These are phyloP conservation scores for Candida ulmi DNA, from an alignment of 805 yeast species.

Conservation along the genomic window DNA sequence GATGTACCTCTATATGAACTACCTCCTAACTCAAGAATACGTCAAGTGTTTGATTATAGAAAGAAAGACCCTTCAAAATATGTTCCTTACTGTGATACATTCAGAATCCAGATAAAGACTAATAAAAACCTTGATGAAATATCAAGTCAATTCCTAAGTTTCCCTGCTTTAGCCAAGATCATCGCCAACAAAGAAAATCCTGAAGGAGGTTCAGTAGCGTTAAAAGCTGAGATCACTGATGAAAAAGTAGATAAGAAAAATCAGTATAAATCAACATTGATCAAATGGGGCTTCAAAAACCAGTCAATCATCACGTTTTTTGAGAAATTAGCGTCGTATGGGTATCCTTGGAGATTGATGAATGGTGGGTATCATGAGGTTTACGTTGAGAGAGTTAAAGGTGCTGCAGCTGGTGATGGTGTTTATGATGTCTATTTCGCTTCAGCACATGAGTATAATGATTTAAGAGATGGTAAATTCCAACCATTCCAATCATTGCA, in stretches of 20 bases:
- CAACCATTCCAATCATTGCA: conserved; percentile 15
- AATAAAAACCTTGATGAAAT: background rate
- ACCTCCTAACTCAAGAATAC: conserved; percentile 11
- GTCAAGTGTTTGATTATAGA: conserved; percentile 4
- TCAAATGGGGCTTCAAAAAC: conserved; percentile 8
- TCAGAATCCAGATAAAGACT: conserved; percentile 8
- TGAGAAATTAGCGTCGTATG: conserved; percentile 15
- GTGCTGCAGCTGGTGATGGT: no score
- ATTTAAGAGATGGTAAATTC: conserved; percentile 20
- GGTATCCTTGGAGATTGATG: conserved; percentile 24
- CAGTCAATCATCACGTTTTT: conserved; percentile 4
- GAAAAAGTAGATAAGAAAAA: background rate
- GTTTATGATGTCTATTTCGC: conserved; percentile 15
- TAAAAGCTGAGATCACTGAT: background rate
- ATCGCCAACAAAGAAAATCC: background rate
- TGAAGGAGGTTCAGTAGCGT: background rate
- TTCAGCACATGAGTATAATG: conserved; percentile 17
- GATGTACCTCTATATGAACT: conserved; percentile 15
- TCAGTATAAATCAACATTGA: conserved; percentile 2
- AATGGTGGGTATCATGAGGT: conserved; percentile 21
- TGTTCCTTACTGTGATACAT: conserved; percentile 18
- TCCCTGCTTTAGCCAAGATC: background rate
- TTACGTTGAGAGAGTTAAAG: conserved; percentile 4
- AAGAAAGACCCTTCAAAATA: conserved; percentile 3
- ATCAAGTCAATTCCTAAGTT: background rate